These are phyloP conservation scores for Neonectria coccinea DNA, from an alignment of 2,329 filamentous ascomycete species.

Conservation along the genomic window DNA sequence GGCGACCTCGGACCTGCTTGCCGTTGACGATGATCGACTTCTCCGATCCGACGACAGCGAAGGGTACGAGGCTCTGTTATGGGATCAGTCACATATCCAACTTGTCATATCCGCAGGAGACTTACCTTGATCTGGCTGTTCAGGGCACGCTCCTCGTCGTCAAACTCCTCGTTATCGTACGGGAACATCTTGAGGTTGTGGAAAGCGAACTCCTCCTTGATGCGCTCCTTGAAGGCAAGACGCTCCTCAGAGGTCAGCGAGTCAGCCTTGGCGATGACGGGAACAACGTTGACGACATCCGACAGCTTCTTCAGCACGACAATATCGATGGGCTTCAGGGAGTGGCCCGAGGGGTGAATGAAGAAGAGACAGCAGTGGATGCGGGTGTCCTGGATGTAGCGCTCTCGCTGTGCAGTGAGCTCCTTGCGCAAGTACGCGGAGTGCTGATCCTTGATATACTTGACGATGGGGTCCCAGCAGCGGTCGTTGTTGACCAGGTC, in stretches of 20 bases:
- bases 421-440: conserved; percentile 99
- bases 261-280: conserved; percentile 98
- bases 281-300: conserved; percentile 98
- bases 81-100: conserved; percentile 49
- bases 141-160: conserved; percentile 93
- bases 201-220: conserved; percentile 99
- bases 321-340: conserved; percentile 98
- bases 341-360: conserved; percentile 98
- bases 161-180: conserved; percentile 99
- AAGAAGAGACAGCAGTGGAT: conserved; percentile 99
- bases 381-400: conserved; percentile 98
- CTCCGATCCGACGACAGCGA: conserved; percentile 97
- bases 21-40: conserved; percentile 98
- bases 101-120: not conserved
- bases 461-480: conserved; percentile 99
- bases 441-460: conserved; percentile 99
- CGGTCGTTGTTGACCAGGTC: conserved; percentile 99
- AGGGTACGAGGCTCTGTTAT: conserved; percentile 87
- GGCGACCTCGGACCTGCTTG: conserved; percentile 95
- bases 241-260: conserved; percentile 96
- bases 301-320: conserved; percentile 99
- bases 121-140: conserved; percentile 96
- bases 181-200: conserved; percentile 99
- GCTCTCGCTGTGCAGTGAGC: conserved; percentile 97
- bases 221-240: conserved; percentile 96